Base-by-base conservation (phyloP, 495 filamentous ascomycete species). In the Friedmanniomyces endolithicus region DNA sequence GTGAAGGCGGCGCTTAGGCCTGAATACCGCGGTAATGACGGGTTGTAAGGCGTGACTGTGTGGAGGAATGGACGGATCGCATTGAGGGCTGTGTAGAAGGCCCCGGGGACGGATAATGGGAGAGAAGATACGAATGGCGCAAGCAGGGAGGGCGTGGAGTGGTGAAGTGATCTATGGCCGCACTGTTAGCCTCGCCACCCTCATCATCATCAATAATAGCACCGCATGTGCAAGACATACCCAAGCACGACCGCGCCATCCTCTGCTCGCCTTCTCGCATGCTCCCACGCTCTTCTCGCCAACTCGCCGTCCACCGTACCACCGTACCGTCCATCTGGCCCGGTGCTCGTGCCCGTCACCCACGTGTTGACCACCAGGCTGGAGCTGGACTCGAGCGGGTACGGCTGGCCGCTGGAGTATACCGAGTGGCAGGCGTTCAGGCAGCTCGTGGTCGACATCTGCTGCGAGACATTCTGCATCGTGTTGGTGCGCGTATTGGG, bases 291-390 rank as follows among this genome's bases (percentile, higher is more conserved):
- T 64, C 87, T 78, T 16, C 81, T 74, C 1, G 85, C 87, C 52
- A 98, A 64, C 22, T 86, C 82, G 52, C 76, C 72, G 64, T 98
- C 92, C 35, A 96, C 78, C 0, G 83, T 86, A 22, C 87, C 88
- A 45, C 79, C 77, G 3, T 52, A 41, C 19, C 49, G 31, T 19
- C 49, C 49, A 41, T 52, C 49, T 11, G 34, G 49, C n/a, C 49
- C 49, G 8, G 74, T 67, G 58, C 82, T 82, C 11, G 79, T 74
- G 7, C 86, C 87, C 2, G 85, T 94, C 23, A 88, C 75, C 88
- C 88, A 95, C 57, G 90, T 94, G 70, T 96, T 97, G 52, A 97
- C 90, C 0, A 90, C 94, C 48, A 96, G 65, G 63, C 88, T 94
- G 1, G 90, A 90, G 35, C 87, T 85, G n/a, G 88, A 82, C 68